Base-by-base conservation (phyloP, 495 filamentous ascomycete species). In the Aspergillus coremiiformis region DNA sequence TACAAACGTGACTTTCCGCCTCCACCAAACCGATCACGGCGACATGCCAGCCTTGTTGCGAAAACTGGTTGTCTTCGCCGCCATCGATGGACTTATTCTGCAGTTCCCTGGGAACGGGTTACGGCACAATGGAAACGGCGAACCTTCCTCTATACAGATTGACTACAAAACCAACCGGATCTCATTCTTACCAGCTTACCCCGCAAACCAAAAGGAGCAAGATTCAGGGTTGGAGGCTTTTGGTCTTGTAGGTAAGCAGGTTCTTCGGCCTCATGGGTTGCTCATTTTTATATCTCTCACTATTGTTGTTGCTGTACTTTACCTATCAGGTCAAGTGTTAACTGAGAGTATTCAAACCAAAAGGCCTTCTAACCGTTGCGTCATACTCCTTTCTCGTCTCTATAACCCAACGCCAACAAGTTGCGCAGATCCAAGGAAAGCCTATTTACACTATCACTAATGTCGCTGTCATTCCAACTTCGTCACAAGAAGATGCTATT, bases 371-470 rank as follows among this genome's bases (percentile, higher is more conserved):
- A 30, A 85, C 84, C 45, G 84, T 87, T 57, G 90, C 82, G 44
- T 84, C 73, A 41, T 81, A 76, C 45, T 86, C 83, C 51, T 96
- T 89, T 70, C 80, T 98, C 12, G 79, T 98, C 46, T 81, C 85
- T 20, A 89, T 96, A 54, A 89, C 84, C 7, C 74, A 83, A 48
- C 85, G 91, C 32, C 76, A 92, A 56, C 88, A 96, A 65, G 91
- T 97, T 44, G 93, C 93, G 1, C 82, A 88, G 52, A 83, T 96
- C 44, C 81, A 82, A 47, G 88, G 87, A 14, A 82, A 81, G 42
- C 86, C 91, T 3, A 73, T 96, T 47, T 96, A 95, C 64, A 82
- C 87, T 37, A 77, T 95, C 41, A 88, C 84, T 49, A 87, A 90
- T 55, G 84, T 98, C 26, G 84, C 90, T 1, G 73, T 98, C 21